Percentiles rank a stretch among this genome's conserved stretches.
These are phyloP conservation scores for Boletus sp. DNA, from an alignment of 1,284 basidiomycete genomes.

Conservation along the genomic window DNA sequence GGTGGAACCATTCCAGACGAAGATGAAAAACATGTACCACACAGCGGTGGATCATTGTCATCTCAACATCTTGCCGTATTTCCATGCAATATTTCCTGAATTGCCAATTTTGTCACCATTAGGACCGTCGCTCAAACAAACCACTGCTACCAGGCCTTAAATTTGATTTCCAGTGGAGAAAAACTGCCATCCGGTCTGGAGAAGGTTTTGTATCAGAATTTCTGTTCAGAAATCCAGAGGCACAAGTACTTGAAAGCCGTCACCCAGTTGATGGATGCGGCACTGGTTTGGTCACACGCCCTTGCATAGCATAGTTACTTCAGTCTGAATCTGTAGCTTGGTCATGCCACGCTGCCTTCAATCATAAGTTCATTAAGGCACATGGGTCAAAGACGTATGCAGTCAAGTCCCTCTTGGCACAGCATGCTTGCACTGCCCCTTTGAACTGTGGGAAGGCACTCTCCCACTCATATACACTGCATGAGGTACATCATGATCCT, in stretches of 20 bases:
- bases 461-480: neutral
- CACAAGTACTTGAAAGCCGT: neutral
- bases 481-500: constrained; percentile 28
- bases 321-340: too few species aligned
- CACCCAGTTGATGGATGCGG: too few species aligned
- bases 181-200: too few species aligned
- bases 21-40: constrained; percentile 46
- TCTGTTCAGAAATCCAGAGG: neutral
- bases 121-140: constrained; percentile 31
- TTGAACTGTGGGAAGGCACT: neutral
- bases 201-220: neutral
- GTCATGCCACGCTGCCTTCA: neutral
- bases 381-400: too few species aligned
- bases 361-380: neutral
- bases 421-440: neutral
- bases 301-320: neutral
- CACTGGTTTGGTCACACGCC: neutral
- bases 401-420: neutral
- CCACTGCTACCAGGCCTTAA: constrained; percentile 42
- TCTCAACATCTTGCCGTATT: constrained; percentile 80
- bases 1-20: constrained; percentile 32
- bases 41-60: constrained; percentile 77
- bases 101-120: constrained; percentile 6
- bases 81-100: constrained; percentile 65
- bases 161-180: too few species aligned